Percentiles rank a stretch among this genome's conserved stretches.
Evolutionary conservation across 2,329 filamentous ascomycete species (phyloP).

Genomic region (Aphanocladium album): DNA sequence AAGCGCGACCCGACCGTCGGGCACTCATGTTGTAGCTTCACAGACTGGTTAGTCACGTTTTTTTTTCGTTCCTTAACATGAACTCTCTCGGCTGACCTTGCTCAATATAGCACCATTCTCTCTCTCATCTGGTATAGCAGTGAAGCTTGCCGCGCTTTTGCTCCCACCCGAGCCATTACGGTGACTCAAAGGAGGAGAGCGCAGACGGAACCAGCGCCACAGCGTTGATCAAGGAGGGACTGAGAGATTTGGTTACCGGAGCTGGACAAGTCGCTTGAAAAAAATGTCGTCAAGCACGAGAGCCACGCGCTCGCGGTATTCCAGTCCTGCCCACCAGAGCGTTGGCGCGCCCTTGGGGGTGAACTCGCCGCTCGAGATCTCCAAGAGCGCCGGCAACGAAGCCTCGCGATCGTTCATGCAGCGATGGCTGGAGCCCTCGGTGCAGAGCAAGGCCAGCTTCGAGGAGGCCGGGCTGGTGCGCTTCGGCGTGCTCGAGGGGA

Average conservation of each 20-base stretch:
- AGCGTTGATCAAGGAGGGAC: neutral
- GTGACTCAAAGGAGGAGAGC: neutral
- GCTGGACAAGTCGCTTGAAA: conserved; percentile 10
- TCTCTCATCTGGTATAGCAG: neutral
- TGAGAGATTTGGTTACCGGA: conserved; percentile 14
- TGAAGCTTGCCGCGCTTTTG: neutral
- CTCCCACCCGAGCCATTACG: neutral
- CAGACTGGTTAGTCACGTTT: conserved; percentile 1
- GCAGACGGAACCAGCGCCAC: neutral
- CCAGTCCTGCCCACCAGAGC: conserved; percentile 42
- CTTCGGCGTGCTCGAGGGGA: conserved; percentile 73
- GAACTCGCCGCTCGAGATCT: conserved; percentile 32
- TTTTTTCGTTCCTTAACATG: neutral
- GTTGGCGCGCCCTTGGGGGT: conserved; percentile 13
- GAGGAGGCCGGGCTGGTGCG: conserved; percentile 71
- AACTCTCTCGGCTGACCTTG: neutral
- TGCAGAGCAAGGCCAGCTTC: conserved; percentile 64
- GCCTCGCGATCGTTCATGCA: conserved; percentile 47
- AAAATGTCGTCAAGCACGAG: conserved; percentile 42
- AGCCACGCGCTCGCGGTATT: conserved; percentile 52
- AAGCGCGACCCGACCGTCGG: conserved; percentile 2
- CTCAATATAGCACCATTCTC: neutral
- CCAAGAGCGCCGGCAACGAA: conserved; percentile 30
- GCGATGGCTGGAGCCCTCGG: conserved; percentile 53
- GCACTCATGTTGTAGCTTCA: neutral